A percentile compares a stretch with the other conserved stretches of the same genome.
Conservation (phyloP, 2,329 filamentous ascomycete genomes). For the Alternaria consortialis region DNA sequence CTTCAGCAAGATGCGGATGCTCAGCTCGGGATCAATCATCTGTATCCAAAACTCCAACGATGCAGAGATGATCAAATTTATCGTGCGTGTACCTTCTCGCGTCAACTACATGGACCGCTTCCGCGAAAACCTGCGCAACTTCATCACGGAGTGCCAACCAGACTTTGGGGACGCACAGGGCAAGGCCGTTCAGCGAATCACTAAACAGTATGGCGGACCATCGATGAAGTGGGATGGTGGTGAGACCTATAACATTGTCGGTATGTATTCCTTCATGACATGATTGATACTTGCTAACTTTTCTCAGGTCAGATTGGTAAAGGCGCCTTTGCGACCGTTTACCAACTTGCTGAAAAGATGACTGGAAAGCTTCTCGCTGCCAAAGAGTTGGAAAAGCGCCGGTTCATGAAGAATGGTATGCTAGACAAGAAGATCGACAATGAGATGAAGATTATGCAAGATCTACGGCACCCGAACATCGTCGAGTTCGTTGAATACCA, state of each 20-base stretch:
- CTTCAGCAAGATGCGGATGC: constrained; percentile 66
- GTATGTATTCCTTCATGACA: constrained; percentile 17
- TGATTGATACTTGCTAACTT: constrained; percentile 9
- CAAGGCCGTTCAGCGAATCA: constrained; percentile 36
- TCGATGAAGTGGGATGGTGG: constrained; percentile 85
- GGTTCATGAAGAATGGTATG: constrained; percentile 91
- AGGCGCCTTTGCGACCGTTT: constrained; percentile 93
- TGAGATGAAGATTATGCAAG: constrained; percentile 95
- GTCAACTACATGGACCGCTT: constrained; percentile 75
- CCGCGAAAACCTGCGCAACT: constrained; percentile 72
- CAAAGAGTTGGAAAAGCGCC: constrained; percentile 92
- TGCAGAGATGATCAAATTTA: constrained; percentile 76
- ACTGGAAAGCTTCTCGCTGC: constrained; percentile 86
- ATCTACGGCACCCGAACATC: constrained; percentile 84
- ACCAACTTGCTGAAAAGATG: constrained; percentile 85
- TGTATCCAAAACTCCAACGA: constrained; percentile 66
- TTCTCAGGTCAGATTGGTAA: constrained; percentile 76
- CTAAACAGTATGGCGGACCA: constrained; percentile 49
- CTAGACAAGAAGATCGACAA: constrained; percentile 93
- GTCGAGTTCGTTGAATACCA: constrained; percentile 91
- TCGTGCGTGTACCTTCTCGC: constrained; percentile 80
- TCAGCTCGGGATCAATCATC: constrained; percentile 77
- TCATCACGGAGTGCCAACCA: constrained; percentile 60
- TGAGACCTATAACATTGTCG: constrained; percentile 80
- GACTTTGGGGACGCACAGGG: constrained; percentile 32